Percentiles rank a stretch among this genome's conserved stretches.
Evolutionary conservation across 1,284 basidiomycete genomes (phyloP).

Genomic region (Marasmius oreades): DNA sequence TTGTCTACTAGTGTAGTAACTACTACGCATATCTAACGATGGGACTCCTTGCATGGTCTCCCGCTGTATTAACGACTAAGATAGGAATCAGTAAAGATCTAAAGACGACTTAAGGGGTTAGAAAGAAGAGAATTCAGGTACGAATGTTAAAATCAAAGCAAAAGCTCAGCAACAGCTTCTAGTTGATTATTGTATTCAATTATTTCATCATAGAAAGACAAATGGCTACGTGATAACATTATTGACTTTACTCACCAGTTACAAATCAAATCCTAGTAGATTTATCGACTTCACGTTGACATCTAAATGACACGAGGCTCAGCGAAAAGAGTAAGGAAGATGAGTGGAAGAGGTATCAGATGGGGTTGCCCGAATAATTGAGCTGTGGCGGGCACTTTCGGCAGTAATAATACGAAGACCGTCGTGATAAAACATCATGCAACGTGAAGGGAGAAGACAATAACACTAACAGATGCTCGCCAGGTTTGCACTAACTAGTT

Average conservation of each 20-base stretch:
- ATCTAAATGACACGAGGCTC: neutral
- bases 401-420: slow-evolving; percentile 80
- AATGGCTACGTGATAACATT: slow-evolving; percentile 2
- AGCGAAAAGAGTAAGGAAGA: neutral
- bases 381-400: slow-evolving; percentile 91
- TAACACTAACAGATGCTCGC: slow-evolving; percentile 4
- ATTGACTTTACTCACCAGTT: slow-evolving; percentile 1
- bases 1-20: no score
- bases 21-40: no score
- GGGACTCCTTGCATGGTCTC: no score
- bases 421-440: slow-evolving; percentile 73
- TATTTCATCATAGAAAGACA: slow-evolving; percentile 32
- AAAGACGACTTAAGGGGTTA: no score
- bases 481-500: neutral
- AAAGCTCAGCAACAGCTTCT: slow-evolving; percentile 81
- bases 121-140: slow-evolving; percentile 21
- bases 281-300: neutral
- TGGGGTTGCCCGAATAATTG: slow-evolving; percentile 73
- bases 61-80: no score
- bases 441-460: slow-evolving; percentile 4
- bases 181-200: slow-evolving; percentile 60
- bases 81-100: no score
- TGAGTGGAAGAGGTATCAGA: slow-evolving; percentile 42
- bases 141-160: slow-evolving; percentile 51
- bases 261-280: neutral